Evolutionary conservation across 208 protist genomes (phyloP).

Genomic region (Leishmania tropica): DNA sequence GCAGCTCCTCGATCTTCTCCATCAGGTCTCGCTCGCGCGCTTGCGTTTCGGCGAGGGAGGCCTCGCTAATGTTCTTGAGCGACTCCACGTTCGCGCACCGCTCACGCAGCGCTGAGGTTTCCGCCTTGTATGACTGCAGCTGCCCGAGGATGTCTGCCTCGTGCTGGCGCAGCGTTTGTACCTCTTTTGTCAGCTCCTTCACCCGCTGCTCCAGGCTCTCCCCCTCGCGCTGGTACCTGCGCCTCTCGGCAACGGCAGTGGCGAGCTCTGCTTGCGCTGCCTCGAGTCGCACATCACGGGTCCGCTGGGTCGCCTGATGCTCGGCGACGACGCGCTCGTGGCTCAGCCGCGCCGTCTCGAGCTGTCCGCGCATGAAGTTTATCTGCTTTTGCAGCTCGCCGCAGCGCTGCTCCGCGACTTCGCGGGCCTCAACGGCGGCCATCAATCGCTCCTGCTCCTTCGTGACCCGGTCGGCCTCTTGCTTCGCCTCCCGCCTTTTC

Average conservation of each 20-base stretch:
- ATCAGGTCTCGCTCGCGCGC: slow-evolving; percentile 68
- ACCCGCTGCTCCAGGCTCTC: slow-evolving; percentile 38
- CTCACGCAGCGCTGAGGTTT: slow-evolving; percentile 74
- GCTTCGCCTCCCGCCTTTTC: slow-evolving; percentile 25
- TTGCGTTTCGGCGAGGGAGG: slow-evolving; percentile 66
- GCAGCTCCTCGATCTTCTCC: slow-evolving; percentile 82
- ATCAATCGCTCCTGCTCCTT: slow-evolving; percentile 34
- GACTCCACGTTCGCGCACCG: slow-evolving; percentile 85
- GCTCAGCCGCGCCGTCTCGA: slow-evolving; percentile 31
- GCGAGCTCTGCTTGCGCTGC: slow-evolving; percentile 40
- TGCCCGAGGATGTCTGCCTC: slow-evolving; percentile 57
- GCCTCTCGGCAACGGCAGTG: slow-evolving; percentile 32
- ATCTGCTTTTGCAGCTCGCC: slow-evolving; percentile 44
- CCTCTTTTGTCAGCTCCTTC: slow-evolving; percentile 45
- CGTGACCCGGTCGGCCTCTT: slow-evolving; percentile 25
- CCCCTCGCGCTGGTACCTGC: slow-evolving; percentile 48
- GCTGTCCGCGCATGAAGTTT: slow-evolving; percentile 34
- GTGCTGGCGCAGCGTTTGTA: slow-evolving; percentile 42
- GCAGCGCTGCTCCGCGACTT: slow-evolving; percentile 30
- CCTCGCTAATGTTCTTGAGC: slow-evolving; percentile 79
- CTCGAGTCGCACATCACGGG: slow-evolving; percentile 44
- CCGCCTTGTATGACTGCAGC: slow-evolving; percentile 63
- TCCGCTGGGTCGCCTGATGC: slow-evolving; percentile 32
- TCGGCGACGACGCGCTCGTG: slow-evolving; percentile 36
- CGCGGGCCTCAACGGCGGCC: slow-evolving; percentile 31